Evolutionary conservation across 768 basidiomycete genomes (phyloP), one percentile per base, ranked within the genome.

Genomic region (Leucocoprinus sp.): DNA sequence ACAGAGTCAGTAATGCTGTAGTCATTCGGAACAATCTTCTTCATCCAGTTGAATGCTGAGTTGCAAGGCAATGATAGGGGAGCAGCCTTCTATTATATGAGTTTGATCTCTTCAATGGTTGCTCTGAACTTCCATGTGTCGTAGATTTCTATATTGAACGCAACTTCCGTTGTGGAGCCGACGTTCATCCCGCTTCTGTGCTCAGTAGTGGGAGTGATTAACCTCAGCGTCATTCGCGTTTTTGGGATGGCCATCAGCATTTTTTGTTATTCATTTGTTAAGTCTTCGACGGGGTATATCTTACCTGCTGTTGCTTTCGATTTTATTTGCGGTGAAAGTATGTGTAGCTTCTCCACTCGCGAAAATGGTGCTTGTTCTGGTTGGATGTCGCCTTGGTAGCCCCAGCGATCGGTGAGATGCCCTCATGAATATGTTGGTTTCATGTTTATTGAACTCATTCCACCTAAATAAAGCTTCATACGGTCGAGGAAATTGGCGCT

Each of bases 51-150:
- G n/a, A 69, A 72, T 45, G 67, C 76, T 0, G 61, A 72, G 23
- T 58, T 64, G 41, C 74, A 74, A 46, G 69, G 71, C 0, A 64
- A 75, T 26, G 56, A 63, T 12, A 57, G 65, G 8, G 60, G 57
- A 17, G 62, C 81, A 4, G 73, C 79, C 1, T 80, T 82, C 50
- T 78, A 80, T 48, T 69, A 69, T 26, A 79, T 80, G 43, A 19
- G 63, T 60, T 29, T 19, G 23, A n/a, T 26, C 22, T 17, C 6
- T n/a, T 17, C 4, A 17, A 14, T 24, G 19, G 12, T 39, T 49
- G 22, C 28, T 17, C 15, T 24, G n/a, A 21, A 15, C 39, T 28
- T 42, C 31, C 35, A 51, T 31, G 24, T 34, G 4, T 21, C 37
- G 3, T n/a, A 45, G 44, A 42, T 81, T 23, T 65, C 72, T 2